These are phyloP conservation scores for Petrea volubilis DNA, from an alignment of 257 asterid genomes.

Conservation along the genomic window DNA sequence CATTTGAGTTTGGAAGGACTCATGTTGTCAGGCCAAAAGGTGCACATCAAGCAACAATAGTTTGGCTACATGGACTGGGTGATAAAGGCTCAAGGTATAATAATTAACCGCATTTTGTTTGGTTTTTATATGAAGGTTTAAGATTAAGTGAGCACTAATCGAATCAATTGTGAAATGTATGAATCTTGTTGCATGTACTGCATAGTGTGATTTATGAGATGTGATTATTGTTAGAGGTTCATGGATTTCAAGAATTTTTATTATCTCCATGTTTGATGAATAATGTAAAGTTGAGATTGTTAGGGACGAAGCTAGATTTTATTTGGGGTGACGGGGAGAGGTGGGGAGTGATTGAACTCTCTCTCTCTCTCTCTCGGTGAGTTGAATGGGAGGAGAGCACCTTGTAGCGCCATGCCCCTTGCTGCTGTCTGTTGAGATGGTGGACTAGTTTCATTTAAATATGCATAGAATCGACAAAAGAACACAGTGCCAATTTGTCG, in stretches of 20 bases:
- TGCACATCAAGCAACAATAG: conserved; percentile 78
- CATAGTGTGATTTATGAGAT: neutral
- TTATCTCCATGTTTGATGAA: neutral
- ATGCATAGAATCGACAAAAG: neutral
- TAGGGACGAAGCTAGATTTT: no score
- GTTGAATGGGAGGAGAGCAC: no score
- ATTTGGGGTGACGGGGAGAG: no score
- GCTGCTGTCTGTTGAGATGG: neutral
- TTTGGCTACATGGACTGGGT: conserved; percentile 90
- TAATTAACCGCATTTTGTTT: no score
- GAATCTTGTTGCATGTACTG: neutral
- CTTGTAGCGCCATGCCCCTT: no score
- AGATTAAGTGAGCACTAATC: neutral
- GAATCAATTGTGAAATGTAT: neutral
- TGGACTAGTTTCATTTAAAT: neutral
- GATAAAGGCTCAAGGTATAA: conserved; percentile 80
- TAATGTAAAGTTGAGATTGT: no score
- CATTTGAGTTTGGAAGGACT: conserved; percentile 63
- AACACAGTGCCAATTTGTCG: neutral
- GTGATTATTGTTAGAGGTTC: neutral
- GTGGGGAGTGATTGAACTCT: no score
- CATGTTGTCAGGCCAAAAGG: conserved; percentile 87
- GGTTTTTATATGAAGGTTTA: neutral
- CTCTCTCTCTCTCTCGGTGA: no score
- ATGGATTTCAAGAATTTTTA: neutral